phyloP scores from a whole-genome alignment of 2,329 filamentous ascomycete genomes.

The Talaromyces sp. region DNA sequence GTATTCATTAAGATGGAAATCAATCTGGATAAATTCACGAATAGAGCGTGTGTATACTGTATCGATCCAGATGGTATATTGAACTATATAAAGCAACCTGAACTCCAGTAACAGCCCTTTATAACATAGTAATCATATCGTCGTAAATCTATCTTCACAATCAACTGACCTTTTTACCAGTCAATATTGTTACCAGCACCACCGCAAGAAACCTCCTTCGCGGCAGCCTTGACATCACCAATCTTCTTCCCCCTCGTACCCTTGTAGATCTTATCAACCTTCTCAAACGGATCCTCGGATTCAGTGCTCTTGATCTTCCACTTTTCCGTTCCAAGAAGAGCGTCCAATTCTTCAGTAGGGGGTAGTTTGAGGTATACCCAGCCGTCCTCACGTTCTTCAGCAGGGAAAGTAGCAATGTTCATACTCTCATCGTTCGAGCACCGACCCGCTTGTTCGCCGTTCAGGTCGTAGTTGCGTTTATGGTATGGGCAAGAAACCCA shows the following conservation, averaged over 20 bases:
- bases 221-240: constrained; percentile 22
- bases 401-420: constrained; percentile 77
- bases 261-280: constrained; percentile 55
- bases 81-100: background rate
- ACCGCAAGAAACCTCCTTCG: constrained; percentile 15
- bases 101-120: background rate
- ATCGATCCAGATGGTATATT: background rate
- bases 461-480: constrained; percentile 83
- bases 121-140: background rate
- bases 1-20: background rate
- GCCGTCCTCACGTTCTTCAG: constrained; percentile 71
- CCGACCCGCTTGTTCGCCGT: constrained; percentile 60
- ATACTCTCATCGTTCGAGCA: constrained; percentile 72
- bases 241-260: constrained; percentile 54
- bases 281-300: constrained; percentile 53
- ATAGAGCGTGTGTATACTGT: background rate
- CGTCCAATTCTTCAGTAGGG: constrained; percentile 75
- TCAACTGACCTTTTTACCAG: constrained; percentile 22
- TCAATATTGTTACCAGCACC: constrained; percentile 29
- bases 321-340: constrained; percentile 69
- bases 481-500: constrained; percentile 86
- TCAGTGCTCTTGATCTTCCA: constrained; percentile 77
- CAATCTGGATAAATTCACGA: background rate
- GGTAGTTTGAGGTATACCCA: constrained; percentile 78
- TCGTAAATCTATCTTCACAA: background rate